Conservation (phyloP, 139 green algal species). For the Pleodorina starrii region DNA sequence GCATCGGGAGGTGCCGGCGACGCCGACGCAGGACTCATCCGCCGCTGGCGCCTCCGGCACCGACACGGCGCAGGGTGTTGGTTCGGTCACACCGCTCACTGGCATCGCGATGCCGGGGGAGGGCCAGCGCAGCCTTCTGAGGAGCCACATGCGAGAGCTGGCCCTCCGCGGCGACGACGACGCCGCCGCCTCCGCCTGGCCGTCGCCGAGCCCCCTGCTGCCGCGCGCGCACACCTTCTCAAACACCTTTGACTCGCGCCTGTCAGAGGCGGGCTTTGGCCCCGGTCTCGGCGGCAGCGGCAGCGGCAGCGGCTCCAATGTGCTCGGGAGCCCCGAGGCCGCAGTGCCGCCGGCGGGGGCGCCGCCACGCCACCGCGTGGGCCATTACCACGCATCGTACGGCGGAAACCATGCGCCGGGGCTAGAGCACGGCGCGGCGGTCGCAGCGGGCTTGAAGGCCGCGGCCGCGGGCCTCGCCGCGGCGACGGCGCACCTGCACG, state of each 20-base stretch:
- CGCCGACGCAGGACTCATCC: not conserved
- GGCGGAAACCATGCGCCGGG: not conserved
- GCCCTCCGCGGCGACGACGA: not conserved
- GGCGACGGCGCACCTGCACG: not conserved
- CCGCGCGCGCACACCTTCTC: too few species aligned
- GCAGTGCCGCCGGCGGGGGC: not conserved
- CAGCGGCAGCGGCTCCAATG: not conserved
- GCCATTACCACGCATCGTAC: too few species aligned
- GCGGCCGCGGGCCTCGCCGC: not conserved
- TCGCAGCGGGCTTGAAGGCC: not conserved
- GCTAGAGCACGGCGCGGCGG: not conserved
- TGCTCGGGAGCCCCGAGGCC: not conserved
- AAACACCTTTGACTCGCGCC: too few species aligned
- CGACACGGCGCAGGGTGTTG: not conserved
- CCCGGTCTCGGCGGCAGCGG: not conserved
- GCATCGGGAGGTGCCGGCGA: not conserved
- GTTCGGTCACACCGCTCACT: not conserved
- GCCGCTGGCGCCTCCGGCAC: not conserved
- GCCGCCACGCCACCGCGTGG: too few species aligned
- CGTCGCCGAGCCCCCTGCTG: not conserved
- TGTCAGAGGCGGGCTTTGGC: too few species aligned
- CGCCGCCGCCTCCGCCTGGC: too few species aligned
- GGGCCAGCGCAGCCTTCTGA: not conserved
- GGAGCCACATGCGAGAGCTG: not conserved
- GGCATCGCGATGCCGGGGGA: not conserved